Evolutionary conservation across 2,329 filamentous ascomycete species (phyloP), one percentile per base, ranked within the genome.

Genomic region (Didymella sp.): DNA sequence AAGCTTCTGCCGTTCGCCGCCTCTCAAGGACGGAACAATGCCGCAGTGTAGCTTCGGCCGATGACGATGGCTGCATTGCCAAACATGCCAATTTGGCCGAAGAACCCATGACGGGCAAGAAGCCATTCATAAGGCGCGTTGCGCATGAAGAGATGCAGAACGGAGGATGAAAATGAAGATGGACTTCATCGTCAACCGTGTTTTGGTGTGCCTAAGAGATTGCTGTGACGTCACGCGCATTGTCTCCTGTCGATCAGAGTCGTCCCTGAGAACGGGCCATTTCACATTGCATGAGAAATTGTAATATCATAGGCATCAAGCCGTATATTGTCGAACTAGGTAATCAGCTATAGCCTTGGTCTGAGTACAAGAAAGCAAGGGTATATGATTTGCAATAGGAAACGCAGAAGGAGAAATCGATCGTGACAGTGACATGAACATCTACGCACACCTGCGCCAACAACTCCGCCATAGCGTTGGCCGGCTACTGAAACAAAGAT

Each of bases 361-460:
- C 11, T 45, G 56, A 28, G 44, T 40, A 54, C 50, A 40, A 41
- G 45, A 58, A 58, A 50, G 45, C 44, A 58, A 58, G 56, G 56
- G 56, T 58, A 58, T 58, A 58, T 58, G 27, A 44, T 40, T 21
- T 44, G 38, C 27, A 49, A 50, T 33, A 50, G 33, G 37, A 41
- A 50, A 50, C 31, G 12, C 47, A 37, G 37, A 28, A 45, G 46
- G 17, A 17, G 35, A 38, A 35, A 44, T 30, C 49, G 17, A 50
- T 58, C 56, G 50, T 58, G 50, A 58, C 56, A 53, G 56, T 57
- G 48, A 57, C 48, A 52, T 57, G 54, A 51, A 57, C 48, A 57
- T 52, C 48, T 57, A 52, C 48, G 49, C 54, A 44, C 48, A 49
- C 54, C 54, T 57, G 54, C 54, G 54, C 54, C 54, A 57, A 57